Conservation (phyloP, 805 yeast species). For the Zygosaccharomyces pseudorouxii region DNA sequence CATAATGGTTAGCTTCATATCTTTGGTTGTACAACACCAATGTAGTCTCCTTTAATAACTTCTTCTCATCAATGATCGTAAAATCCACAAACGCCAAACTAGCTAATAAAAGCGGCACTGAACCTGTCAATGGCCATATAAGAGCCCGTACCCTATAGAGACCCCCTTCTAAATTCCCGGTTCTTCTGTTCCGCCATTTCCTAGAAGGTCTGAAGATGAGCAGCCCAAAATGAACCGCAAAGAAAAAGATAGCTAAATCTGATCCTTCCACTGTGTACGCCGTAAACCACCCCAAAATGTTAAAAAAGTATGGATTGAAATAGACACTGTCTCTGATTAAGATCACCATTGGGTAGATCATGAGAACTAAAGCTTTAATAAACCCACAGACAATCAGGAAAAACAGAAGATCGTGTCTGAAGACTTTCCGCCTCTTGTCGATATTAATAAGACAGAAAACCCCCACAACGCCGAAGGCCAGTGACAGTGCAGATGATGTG, state of each 20-base stretch:
- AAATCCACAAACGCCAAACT: constrained; percentile 60
- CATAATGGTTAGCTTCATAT: constrained; percentile 19
- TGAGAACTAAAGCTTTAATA: constrained; percentile 61
- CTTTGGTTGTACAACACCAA: constrained; percentile 27
- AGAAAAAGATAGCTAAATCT: constrained; percentile 73
- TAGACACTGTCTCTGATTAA: constrained; percentile 42
- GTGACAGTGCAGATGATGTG: constrained; percentile 45
- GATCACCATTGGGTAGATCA: constrained; percentile 64
- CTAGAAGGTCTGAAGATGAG: constrained; percentile 62
- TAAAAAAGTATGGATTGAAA: constrained; percentile 48
- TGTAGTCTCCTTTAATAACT: constrained; percentile 18
- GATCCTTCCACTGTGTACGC: constrained; percentile 80
- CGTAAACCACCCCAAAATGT: constrained; percentile 75
- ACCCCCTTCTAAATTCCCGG: constrained; percentile 64
- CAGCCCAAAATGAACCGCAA: constrained; percentile 78
- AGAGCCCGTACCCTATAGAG: constrained; percentile 52
- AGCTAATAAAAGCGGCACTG: constrained; percentile 65
- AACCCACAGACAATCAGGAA: constrained; percentile 69
- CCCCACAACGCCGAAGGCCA: constrained; percentile 52
- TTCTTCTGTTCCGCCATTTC: constrained; percentile 38
- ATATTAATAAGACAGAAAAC: constrained; percentile 58
- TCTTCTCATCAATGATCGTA: constrained; percentile 14
- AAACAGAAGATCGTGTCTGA: constrained; percentile 66
- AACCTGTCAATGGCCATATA: constrained; percentile 54
- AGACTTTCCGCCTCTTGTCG: constrained; percentile 57